Base-by-base conservation (phyloP, 2,329 filamentous ascomycete genomes). In the Fusarium hostae region DNA sequence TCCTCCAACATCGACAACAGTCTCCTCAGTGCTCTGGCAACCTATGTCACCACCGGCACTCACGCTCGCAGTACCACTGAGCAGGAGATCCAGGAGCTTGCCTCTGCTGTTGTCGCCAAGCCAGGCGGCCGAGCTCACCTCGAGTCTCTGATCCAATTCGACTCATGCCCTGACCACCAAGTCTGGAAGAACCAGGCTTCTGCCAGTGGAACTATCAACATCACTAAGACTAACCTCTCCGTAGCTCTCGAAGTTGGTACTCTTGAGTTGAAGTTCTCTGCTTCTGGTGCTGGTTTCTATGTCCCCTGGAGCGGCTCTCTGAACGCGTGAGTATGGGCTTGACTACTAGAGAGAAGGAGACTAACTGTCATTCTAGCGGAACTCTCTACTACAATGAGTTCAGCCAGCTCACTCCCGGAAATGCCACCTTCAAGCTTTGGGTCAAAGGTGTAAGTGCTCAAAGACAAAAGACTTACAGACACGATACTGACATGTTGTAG, bases 11-110 rank as follows among this genome's bases (percentile, higher is more conserved):
- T 61, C 3, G 59, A 61, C 18, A 13, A 6, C 32, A 28, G 8
- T 12, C 59, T 61, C 2, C 32, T 61, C 10, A 9, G 26, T 12
- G 59, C 59, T 10, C 34, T 59, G 6, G 41, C 51, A 24, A 10
- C 41, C n/a, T 58, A 61, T 2, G 18, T 58, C 41, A 58, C 59
- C 5, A 47, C 32, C 8, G 51, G 59, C 9, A 7, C 12, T 6
- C 15, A 61, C 5, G 58, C 50, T 12, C 58, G 50, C n/a, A 57
- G 18, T 20, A 47, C 51, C 10, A 61, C 59, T 9, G 37, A 61
- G 40, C 32, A 58, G 6, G 59, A 61, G 26, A 28, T 61, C 26
- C 40, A 39, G 1, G 48, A 56, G 1, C 58, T 60, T 13, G 58
- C 39, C 5, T 15, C 32, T 6, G 11, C 35, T 5, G 32, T 26